Evolutionary conservation across 768 basidiomycete genomes (phyloP), one percentile per base, ranked within the genome.

Genomic region (Coprinopsis sp.): DNA sequence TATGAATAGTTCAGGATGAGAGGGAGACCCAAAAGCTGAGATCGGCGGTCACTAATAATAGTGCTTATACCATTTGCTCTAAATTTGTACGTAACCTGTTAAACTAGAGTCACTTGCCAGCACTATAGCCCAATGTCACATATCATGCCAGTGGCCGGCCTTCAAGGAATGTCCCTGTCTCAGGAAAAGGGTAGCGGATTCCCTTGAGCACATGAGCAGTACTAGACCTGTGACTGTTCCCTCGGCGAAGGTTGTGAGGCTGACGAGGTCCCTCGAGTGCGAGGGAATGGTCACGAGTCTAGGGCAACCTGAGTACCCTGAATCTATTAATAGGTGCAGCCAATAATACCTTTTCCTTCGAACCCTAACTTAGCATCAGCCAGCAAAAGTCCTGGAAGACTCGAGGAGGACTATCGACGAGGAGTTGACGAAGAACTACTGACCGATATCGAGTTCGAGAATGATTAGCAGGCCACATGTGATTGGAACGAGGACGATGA

Each of bases 191-290:
- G n/a, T n/a, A n/a, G n/a, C n/a, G n/a, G n/a, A n/a, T n/a, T n/a
- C n/a, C n/a, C n/a, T n/a, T 21, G 60, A 55, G 46, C 54, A 65
- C 0, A 73, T 87, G 39, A 72, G 81, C 2, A 76, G 78, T 6
- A 65, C 68, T 14, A 89, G 92, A 42, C 77, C 90, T 23, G 76
- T 90, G 58, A 82, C 85, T n/a, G n/a, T 49, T 82, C 91, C 11
- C 91, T 95, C 53, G 91, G 95, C 61, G 91, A 94, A 55, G 92
- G 94, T 61, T 73, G 91, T 2, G 92, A 94, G 57, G 78, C 92
- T 51, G 92, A 94, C 58, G 94, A 95, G 66, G 81, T 91, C 10
- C 72, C 94, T 2, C 81, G 91, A 37, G 92, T 94, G 62, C 79
- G 88, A n/a, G n/a, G n/a, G n/a, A n/a, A n/a, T n/a, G n/a, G n/a